Evolutionary conservation across 1,284 basidiomycete genomes (phyloP), one percentile per base, ranked within the genome.

Genomic region (Crepidotus sp.): DNA sequence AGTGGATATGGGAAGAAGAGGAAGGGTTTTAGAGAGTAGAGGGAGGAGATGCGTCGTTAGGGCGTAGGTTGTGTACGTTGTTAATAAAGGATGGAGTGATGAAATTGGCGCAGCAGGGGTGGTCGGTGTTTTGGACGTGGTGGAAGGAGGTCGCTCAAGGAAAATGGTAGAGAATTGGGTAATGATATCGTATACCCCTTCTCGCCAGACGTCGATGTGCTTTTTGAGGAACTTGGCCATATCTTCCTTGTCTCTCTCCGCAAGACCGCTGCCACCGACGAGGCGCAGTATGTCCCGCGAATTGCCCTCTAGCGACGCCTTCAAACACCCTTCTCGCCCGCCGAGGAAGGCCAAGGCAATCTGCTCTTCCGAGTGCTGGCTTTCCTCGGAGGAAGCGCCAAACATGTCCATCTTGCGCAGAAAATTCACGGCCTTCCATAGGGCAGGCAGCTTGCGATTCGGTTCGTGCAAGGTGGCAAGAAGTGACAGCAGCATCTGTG

Each of bases 161-260:
- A 98, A 97, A 50, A 97, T 90, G 30, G 90, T 82, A 2, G 82
- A 76, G 56, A 83, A 96, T 61, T 96, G 92, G 13, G 83, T 84
- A 52, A 95, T 74, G 54, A 94, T 81, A 60, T 98, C 93, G 62
- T 93, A 86, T 18, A 93, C 83, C 42, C 88, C 81, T 63, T 97
- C 93, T 37, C 93, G 73, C 83, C 93, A 97, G 6, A 83, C 65
- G 58, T 96, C 94, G 54, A 95, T 80, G 64, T 93, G 94, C 56
- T 79, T 80, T 56, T 89, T 83, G 46, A 94, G 69, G 63, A 83
- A 92, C 32, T 83, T 67, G 21, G 83, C 75, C 17, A 87, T 70
- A 50, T 91, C 87, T 49, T 81, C 75, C 52, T 71, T 73, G 45
- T 78, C 76, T 39, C 72, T 64, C 46, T 74, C 71, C 25, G 68